These are phyloP conservation scores for Yamadazyma nakazawae DNA, from an alignment of 805 yeast genomes.

Conservation along the genomic window DNA sequence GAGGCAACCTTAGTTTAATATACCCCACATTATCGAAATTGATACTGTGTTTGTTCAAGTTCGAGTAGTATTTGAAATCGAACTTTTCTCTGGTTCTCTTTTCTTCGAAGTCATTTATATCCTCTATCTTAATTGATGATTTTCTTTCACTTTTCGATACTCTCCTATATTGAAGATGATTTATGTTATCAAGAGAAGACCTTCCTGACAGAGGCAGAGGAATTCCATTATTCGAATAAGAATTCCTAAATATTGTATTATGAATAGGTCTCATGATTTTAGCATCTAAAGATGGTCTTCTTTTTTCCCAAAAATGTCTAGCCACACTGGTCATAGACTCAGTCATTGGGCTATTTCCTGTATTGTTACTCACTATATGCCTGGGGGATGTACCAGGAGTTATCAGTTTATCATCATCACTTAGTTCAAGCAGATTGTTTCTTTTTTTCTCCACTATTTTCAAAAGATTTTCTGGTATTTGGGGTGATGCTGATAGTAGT, in stretches of 20 bases:
- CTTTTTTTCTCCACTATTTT: conserved; percentile 48
- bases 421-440: conserved; percentile 15
- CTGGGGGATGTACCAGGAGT: conserved; percentile 34
- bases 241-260: conserved; percentile 18
- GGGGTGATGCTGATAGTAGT: conserved; percentile 59
- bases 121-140: conserved; percentile 10
- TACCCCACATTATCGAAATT: conserved; percentile 36
- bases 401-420: conserved; percentile 23
- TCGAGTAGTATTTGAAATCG: conserved; percentile 41
- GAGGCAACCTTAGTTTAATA: conserved; percentile 53
- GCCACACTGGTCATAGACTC: conserved; percentile 13
- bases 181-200: conserved; percentile 11
- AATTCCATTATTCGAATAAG: conserved; percentile 6
- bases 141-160: conserved; percentile 8
- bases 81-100: conserved; percentile 20
- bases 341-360: neutral
- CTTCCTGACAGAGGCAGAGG: conserved; percentile 10
- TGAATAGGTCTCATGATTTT: conserved; percentile 21
- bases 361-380: conserved; percentile 4
- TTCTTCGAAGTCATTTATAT: conserved; percentile 13
- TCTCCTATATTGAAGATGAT: conserved; percentile 3
- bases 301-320: conserved; percentile 20
- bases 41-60: conserved; percentile 28
- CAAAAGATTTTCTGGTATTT: conserved; percentile 60
- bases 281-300: conserved; percentile 34